These are phyloP conservation scores for Backusella mclennaniae DNA, from an alignment of 192 early-diverging fungal species.

Conservation along the genomic window DNA sequence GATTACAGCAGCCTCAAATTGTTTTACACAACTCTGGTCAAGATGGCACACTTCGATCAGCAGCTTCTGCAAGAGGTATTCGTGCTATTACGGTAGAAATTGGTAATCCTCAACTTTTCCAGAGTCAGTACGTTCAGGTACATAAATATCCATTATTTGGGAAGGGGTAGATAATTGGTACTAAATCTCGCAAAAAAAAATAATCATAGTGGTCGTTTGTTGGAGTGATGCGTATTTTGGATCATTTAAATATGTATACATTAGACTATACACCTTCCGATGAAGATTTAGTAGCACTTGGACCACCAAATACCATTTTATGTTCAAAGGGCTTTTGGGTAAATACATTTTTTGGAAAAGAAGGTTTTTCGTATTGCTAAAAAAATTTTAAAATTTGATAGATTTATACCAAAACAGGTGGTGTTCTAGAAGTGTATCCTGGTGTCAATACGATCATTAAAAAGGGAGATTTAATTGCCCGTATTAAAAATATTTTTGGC, in stretches of 20 bases:
- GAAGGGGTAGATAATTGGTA: neutral
- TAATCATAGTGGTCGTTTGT: conserved; percentile 52
- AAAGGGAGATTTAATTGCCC: conserved; percentile 83
- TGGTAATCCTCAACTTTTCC: conserved; percentile 84
- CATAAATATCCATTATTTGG: conserved; percentile 14
- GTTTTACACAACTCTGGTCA: conserved; percentile 67
- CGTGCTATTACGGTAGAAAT: conserved; percentile 91
- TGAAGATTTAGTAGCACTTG: conserved; percentile 1
- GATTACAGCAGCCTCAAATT: conserved; percentile 84
- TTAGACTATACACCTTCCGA: conserved; percentile 16
- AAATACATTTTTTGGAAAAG: neutral
- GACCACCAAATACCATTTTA: conserved; percentile 31
- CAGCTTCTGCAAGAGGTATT: conserved; percentile 71
- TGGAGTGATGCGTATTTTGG: conserved; percentile 66
- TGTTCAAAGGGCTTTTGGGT: conserved; percentile 40
- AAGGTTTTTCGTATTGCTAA: neutral
- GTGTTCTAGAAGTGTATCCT: conserved; percentile 84
- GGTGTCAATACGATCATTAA: conserved; percentile 77
- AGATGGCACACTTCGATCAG: conserved; percentile 80
- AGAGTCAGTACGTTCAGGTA: conserved; percentile 77
- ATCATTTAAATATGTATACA: conserved; percentile 60
- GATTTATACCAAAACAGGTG: conserved; percentile 88
- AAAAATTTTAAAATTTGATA: conserved; percentile 41
- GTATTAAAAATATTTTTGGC: conserved; percentile 88
- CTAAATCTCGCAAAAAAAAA: neutral